These are phyloP conservation scores for Nakazawaea populi DNA, from an alignment of 805 yeast species.

Conservation along the genomic window DNA sequence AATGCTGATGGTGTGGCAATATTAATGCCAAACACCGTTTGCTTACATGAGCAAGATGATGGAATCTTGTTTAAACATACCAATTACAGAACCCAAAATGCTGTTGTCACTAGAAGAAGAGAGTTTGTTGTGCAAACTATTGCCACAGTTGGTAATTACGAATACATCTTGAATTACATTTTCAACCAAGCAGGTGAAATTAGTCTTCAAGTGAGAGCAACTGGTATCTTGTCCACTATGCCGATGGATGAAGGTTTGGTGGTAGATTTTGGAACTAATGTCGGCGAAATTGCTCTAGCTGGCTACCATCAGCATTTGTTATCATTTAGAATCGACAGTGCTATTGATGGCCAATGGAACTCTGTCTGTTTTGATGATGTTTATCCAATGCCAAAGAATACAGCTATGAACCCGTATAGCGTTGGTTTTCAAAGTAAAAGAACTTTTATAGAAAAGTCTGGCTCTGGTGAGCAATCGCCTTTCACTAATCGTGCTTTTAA, in stretches of 20 bases:
- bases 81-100: conserved; percentile 65
- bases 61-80: conserved; percentile 76
- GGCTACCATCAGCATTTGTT: conserved; percentile 81
- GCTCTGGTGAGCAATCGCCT: conserved; percentile 68
- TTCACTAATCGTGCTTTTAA: conserved; percentile 70
- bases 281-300: conserved; percentile 79
- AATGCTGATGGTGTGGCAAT: conserved; percentile 57
- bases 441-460: conserved; percentile 62
- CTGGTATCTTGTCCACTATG: conserved; percentile 83
- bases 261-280: conserved; percentile 66
- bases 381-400: conserved; percentile 49
- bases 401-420: conserved; percentile 55
- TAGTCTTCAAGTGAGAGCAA: conserved; percentile 75
- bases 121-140: conserved; percentile 75
- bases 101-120: conserved; percentile 74
- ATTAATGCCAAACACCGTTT: conserved; percentile 61
- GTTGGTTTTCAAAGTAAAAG: conserved; percentile 65
- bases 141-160: conserved; percentile 83
- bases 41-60: conserved; percentile 77
- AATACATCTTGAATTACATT: conserved; percentile 65
- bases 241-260: conserved; percentile 64
- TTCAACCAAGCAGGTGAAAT: conserved; percentile 76
- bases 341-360: conserved; percentile 76
- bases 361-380: conserved; percentile 69
- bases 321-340: conserved; percentile 76